phyloP scores from a whole-genome alignment of 805 yeast species.

The Lipomyces oligophaga region DNA sequence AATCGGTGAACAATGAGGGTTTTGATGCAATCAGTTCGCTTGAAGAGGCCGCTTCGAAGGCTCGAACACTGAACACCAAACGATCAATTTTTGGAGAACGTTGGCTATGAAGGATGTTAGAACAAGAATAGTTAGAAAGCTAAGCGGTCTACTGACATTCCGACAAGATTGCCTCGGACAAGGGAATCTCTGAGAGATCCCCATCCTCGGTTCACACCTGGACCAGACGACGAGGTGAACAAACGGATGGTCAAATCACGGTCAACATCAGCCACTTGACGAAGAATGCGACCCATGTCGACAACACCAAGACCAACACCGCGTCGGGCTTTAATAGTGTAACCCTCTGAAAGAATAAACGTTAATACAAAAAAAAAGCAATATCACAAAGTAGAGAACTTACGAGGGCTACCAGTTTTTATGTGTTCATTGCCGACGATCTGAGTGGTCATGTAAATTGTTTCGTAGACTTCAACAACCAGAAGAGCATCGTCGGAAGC shows the following conservation, averaged over 20 bases:
- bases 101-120: constrained; percentile 44
- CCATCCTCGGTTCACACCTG: constrained; percentile 62
- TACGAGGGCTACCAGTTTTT: too few species aligned
- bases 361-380: too few species aligned
- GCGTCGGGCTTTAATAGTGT: constrained; percentile 46
- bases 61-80: constrained; percentile 67
- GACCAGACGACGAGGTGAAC: constrained; percentile 50
- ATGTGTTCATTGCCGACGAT: too few species aligned
- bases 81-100: constrained; percentile 76
- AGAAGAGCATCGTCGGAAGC: constrained; percentile 64
- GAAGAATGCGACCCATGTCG: constrained; percentile 75
- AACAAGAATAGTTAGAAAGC: too few species aligned
- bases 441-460: constrained; percentile 19
- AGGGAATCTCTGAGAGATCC: constrained; percentile 80
- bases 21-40: constrained; percentile 5
- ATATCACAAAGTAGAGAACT: background rate
- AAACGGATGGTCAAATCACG: constrained; percentile 65
- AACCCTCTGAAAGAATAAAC: constrained; percentile 5
- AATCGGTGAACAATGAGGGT: constrained; percentile 17
- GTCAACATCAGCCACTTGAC: constrained; percentile 61
- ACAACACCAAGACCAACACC: constrained; percentile 88
- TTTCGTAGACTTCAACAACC: constrained; percentile 70
- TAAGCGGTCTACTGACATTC: too few species aligned
- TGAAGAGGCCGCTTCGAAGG: constrained; percentile 47
- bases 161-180: constrained; percentile 56